Base-by-base conservation (phyloP, 768 basidiomycete species). In the Saitozyma sp. region DNA sequence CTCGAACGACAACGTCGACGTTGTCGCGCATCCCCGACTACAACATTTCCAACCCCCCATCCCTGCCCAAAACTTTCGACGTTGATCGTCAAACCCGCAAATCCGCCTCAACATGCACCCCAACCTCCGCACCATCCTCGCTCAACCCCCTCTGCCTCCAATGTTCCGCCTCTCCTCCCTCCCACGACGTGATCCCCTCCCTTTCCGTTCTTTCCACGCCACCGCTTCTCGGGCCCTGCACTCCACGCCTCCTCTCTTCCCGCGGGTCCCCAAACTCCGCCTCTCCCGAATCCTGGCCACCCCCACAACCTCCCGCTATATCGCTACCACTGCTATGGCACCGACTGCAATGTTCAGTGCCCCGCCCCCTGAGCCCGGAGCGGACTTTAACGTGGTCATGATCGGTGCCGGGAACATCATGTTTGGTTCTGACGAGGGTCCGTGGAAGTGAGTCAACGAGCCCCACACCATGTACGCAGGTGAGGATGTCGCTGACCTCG, bases 321-420 rank as follows among this genome's bases (percentile, higher is more conserved):
- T 79, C 62, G 78, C 76, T 39, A 55, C 61, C 8, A 77, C 78
- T 54, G 67, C 78, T 8, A 69, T 61, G 62, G 66, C 76, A 3
- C 71, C 73, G 19, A 60, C 50, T 64, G 66, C 68, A 29, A 77
- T 76, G 76, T 74, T 71, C 64, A 80, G 76, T 67, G 70, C 73
- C 42, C 77, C 78, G 9, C 67, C 72, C 9, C 79, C 78, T 20
- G 76, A 74, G 56, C 78, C 78, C 13, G 80, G 85, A 53, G 86
- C 89, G 68, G 84, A 88, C 74, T 96, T 96, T 84, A 95, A 96
- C 78, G 88, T 98, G 58, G 86, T 95, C 78, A 93, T 95, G 80
- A 83, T 98, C 69, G 94, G 94, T 55, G 94, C 94, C 37, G 94
- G 93, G 78, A 95, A 96, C 82, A 94, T 97, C 82, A 96, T 96